A percentile compares a stretch with the other conserved stretches of the same genome.
These are phyloP conservation scores for Dothideomycetidae sp. DNA, from an alignment of 2,329 filamentous ascomycete genomes.

Conservation along the genomic window DNA sequence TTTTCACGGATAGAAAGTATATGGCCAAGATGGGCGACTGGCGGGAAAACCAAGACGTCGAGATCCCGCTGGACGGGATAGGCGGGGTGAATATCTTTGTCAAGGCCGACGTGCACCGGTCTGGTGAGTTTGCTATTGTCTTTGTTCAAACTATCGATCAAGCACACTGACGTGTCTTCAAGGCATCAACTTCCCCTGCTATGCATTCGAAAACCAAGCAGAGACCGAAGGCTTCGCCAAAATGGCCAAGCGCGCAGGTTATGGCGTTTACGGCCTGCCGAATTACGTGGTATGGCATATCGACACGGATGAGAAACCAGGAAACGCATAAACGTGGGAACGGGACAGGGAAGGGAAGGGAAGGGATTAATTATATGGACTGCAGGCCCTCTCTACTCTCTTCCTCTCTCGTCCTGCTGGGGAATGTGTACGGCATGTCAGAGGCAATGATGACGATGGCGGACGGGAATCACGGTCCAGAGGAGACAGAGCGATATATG, in stretches of 20 bases:
- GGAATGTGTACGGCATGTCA: too few species aligned
- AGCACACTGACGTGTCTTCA: slow-evolving; percentile 17
- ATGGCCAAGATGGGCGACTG: slow-evolving; percentile 88
- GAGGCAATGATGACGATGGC: too few species aligned
- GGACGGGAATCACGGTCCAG: too few species aligned
- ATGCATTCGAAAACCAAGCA: slow-evolving; percentile 96
- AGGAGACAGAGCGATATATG: too few species aligned
- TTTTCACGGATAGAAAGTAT: slow-evolving; percentile 75
- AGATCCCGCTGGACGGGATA: slow-evolving; percentile 86
- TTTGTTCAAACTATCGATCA: background rate
- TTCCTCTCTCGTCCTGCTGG: too few species aligned
- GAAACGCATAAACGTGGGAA: slow-evolving; percentile 46
- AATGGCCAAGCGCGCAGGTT: slow-evolving; percentile 94
- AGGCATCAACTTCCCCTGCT: slow-evolving; percentile 96
- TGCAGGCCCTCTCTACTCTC: too few species aligned
- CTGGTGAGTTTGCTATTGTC: slow-evolving; percentile 44
- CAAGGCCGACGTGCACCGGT: slow-evolving; percentile 93
- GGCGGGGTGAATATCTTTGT: slow-evolving; percentile 95
- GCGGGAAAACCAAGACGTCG: slow-evolving; percentile 79
- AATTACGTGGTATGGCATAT: slow-evolving; percentile 99
- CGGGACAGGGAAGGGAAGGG: background rate
- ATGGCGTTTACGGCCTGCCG: slow-evolving; percentile 78
- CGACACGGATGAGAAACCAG: slow-evolving; percentile 86
- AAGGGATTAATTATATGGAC: too few species aligned
- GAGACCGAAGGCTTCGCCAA: slow-evolving; percentile 98